Conservation (phyloP, 139 green algal genomes). For the Dunaliella primolecta region DNA sequence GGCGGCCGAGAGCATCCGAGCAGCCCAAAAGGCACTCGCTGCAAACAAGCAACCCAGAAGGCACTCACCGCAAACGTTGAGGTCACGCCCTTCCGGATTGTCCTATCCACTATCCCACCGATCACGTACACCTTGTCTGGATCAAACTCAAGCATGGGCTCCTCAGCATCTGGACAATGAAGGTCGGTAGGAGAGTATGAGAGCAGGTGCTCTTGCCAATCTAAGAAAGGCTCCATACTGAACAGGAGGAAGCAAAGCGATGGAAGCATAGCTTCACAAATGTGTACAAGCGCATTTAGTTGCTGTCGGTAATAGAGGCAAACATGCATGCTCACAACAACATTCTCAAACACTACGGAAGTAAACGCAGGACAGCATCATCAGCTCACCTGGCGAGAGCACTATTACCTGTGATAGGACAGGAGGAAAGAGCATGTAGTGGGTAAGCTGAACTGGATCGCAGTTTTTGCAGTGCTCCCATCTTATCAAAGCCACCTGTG, state of each 20-base stretch:
- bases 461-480: too few species aligned
- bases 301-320: background rate
- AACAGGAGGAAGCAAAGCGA: background rate
- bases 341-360: background rate
- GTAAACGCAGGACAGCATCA: too few species aligned
- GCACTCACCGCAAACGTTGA: constrained; percentile 33
- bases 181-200: constrained; percentile 61
- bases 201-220: background rate
- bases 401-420: background rate
- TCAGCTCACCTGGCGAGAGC: background rate
- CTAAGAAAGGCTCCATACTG: background rate
- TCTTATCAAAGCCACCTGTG: too few species aligned
- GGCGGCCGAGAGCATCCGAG: too few species aligned
- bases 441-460: background rate
- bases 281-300: background rate
- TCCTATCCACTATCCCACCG: constrained; percentile 73
- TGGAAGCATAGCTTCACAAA: background rate
- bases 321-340: background rate
- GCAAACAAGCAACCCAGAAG: too few species aligned
- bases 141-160: constrained; percentile 48
- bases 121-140: constrained; percentile 63
- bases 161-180: constrained; percentile 63
- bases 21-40: too few species aligned
- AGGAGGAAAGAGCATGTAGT: background rate
- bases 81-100: constrained; percentile 39